These are phyloP conservation scores for Oropetium thomaeum DNA, from an alignment of 176 grass and related monocot genomes.

Conservation along the genomic window DNA sequence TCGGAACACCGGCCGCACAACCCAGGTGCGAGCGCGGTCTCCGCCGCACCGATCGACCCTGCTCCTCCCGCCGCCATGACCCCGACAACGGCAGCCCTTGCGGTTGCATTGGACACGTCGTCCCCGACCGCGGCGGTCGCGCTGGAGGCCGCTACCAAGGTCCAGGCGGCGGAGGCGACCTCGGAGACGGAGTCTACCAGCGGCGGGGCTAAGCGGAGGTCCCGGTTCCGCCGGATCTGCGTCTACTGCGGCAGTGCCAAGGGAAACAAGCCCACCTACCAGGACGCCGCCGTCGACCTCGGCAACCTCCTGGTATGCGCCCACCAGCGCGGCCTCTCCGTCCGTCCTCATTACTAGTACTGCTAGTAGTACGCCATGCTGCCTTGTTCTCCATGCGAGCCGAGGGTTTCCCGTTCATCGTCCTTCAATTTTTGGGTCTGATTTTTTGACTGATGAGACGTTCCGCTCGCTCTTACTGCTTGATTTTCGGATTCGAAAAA, in stretches of 20 bases:
- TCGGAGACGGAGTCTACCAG: not conserved
- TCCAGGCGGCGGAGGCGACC: not conserved
- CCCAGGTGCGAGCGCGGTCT: too few relatives aligned
- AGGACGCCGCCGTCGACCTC: constrained; percentile 80
- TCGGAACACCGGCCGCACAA: too few relatives aligned
- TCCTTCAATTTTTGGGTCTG: too few relatives aligned
- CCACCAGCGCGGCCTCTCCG: too few relatives aligned
- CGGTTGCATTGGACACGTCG: constrained; percentile 15
- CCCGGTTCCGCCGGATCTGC: constrained; percentile 86
- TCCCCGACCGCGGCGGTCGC: constrained; percentile 42
- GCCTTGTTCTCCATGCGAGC: too few relatives aligned
- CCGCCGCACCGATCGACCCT: too few relatives aligned
- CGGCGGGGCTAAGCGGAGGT: constrained; percentile 24
- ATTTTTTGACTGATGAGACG: too few relatives aligned
- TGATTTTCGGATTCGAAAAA: not conserved
- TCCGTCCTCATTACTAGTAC: too few relatives aligned
- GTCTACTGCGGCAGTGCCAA: constrained; percentile 92
- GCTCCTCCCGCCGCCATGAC: constrained; percentile 5
- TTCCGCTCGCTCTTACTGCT: not conserved
- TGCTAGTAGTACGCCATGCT: not conserved
- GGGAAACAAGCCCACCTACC: constrained; percentile 76
- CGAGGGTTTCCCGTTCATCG: too few relatives aligned
- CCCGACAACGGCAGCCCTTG: not conserved
- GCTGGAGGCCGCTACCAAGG: not conserved
- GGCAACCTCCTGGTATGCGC: constrained; percentile 91